Evolutionary conservation across 805 yeast species (phyloP).

Genomic region (Saturnispora gosingensis): DNA sequence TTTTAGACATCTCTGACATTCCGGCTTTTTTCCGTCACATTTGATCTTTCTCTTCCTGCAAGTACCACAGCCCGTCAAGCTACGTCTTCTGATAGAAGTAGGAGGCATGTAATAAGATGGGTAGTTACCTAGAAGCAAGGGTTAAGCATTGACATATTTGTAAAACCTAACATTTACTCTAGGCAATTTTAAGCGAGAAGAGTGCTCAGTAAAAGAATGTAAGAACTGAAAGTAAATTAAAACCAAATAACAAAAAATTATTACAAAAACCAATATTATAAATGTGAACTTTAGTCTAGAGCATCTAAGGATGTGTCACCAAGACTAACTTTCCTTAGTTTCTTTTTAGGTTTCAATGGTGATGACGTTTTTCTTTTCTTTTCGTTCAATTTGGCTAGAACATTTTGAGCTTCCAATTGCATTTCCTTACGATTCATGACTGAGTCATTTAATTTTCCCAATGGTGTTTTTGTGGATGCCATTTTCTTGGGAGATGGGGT

Average conservation of each 20-base stretch:
- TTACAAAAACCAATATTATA: neutral
- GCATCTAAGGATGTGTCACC: conserved; percentile 7
- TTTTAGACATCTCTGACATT: conserved; percentile 37
- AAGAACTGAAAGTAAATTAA: neutral
- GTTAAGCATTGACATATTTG: neutral
- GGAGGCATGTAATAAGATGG: neutral
- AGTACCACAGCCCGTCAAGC: conserved; percentile 48
- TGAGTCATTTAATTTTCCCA: conserved; percentile 7
- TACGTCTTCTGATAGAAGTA: conserved; percentile 15
- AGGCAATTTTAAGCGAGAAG: conserved; percentile 9
- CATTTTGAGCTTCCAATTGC: neutral
- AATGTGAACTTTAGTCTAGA: neutral
- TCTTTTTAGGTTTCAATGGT: conserved; percentile 11
- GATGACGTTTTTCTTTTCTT: conserved; percentile 13
- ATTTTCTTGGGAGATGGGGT: conserved; percentile 3
- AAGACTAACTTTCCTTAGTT: conserved; percentile 10
- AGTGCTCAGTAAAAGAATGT: neutral
- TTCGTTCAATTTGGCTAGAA: neutral
- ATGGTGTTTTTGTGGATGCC: conserved; percentile 5
- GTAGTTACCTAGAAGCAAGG: neutral
- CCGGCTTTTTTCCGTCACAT: conserved; percentile 40
- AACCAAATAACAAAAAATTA: neutral
- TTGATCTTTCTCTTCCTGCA: conserved; percentile 37
- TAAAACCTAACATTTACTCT: neutral
- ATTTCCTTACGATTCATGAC: conserved; percentile 10